A percentile compares a stretch with the other conserved stretches of the same genome.
Conservation (phyloP, 441 rosid genomes). For the Rhodomyrtus psidioides region DNA sequence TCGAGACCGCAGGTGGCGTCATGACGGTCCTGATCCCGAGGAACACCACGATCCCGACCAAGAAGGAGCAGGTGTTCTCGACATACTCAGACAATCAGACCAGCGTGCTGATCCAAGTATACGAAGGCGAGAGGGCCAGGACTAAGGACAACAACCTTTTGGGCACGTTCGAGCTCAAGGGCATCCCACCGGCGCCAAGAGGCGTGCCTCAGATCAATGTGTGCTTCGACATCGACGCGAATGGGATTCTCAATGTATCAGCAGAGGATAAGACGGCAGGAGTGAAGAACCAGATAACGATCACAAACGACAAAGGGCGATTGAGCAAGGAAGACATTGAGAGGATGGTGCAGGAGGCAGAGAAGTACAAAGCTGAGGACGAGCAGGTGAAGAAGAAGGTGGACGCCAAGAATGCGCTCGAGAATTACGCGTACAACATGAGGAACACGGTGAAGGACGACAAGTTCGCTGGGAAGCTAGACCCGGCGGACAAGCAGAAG, state of each 20-base stretch:
- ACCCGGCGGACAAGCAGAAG: not conserved
- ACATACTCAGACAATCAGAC: not conserved
- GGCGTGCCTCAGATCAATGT: not conserved
- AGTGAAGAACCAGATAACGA: not conserved
- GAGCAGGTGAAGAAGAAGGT: slow-evolving; percentile 1
- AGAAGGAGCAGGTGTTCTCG: not conserved
- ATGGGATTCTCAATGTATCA: not conserved
- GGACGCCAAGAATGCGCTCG: not conserved
- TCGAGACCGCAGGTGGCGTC: not conserved
- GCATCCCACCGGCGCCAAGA: not conserved
- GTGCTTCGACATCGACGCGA: not conserved
- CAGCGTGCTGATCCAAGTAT: not conserved
- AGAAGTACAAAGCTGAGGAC: not conserved
- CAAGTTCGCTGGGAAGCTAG: not conserved
- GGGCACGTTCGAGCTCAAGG: not conserved
- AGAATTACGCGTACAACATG: not conserved
- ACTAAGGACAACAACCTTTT: not conserved
- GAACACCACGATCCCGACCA: not conserved
- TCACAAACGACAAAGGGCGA: not conserved
- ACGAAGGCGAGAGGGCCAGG: slow-evolving; percentile 1
- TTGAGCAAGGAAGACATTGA: not conserved
- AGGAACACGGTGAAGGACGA: slow-evolving; percentile 2
- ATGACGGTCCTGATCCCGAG: slow-evolving; percentile 3
- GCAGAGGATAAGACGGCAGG: not conserved
- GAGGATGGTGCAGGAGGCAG: slow-evolving; percentile 3